Base-by-base conservation (phyloP, 179 eudicot species). In the Patellifolia procumbens region DNA sequence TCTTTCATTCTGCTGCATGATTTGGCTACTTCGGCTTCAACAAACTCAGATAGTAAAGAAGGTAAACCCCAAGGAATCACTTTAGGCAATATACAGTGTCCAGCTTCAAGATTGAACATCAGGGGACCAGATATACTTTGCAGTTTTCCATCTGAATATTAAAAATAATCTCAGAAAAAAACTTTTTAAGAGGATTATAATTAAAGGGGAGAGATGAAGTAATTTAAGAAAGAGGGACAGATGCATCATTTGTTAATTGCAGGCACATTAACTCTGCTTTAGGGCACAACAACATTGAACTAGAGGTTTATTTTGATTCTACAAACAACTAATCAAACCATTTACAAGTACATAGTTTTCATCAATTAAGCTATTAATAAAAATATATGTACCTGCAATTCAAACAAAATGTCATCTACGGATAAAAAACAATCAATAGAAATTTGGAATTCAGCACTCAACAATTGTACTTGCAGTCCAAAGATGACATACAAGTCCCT, bases 11-110 rank as follows among this genome's bases (percentile, higher is more conserved):
- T 70, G 68, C 74, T 68, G 53, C 88, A 77, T 65, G 90, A 82
- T 78, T 83, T 85, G n/a, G 86, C 74, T 60, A 93, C 86, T 89
- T 93, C 93, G 82, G 83, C 85, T 64, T 90, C 98, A 82, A 95
- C 82, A 73, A 82, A 75, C 75, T 88, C 89, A 68, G 98, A 89
- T 46, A 95, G 80, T 45, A 83, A 76, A 76, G 97, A 93, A 81
- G 93, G 87, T 74, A 79, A 81, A 76, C 82, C 86, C 90, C 88
- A 88, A 46, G 89, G 87, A 65, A 93, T 79, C 80, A 90, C 53
- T 86, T 85, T 93, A 56, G 95, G 95, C 74, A 93, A 79, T 46
- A 86, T 70, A 48, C 56, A 77, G 80, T 95, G 93, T 53, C 84
- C 89, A 74, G 95, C 95, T 75, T 89, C 85, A 75, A 88, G 86